Base-by-base conservation (phyloP, 116 monocot genomes). In the Trichopus zeylanicus region DNA sequence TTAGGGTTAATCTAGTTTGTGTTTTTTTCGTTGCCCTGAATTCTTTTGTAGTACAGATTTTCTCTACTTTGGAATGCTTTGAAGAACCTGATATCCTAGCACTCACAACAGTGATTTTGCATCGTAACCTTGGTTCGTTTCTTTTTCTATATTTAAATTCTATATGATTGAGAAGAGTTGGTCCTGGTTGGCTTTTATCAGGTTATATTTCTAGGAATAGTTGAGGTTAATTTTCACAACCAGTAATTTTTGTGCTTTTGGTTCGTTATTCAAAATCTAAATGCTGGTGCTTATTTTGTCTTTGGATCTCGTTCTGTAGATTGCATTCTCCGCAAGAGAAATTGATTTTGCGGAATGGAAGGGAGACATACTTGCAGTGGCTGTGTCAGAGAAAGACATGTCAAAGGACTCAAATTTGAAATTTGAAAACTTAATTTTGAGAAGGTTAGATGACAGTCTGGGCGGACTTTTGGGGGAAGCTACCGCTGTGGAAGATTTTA, bases 281-380 rank as follows among this genome's bases (percentile, higher is more conserved):
- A 1, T 63, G 29, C 31, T 10, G 37, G 13, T 26, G 27, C 19
- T 27, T 48, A 16, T 55, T 31, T 55, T 0, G 11, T 22, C 29
- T 47, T 21, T 6, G 5, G 0, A 25, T 1, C 28, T 34, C 30
- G 48, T 60, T 53, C 39, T 78, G 53, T 68, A 97, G 97, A 75
- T 97, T 42, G 49, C 73, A 18, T 97, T 97, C 57, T 66, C 74
- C 38, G 87, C 91, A 0, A 87, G 75, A 57, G 91, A 97, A 11
- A 67, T 87, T 54, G 81, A 91, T 67, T 65, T 84, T 47, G 63
- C 65, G 31, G 84, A 82, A 67, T 97, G 97, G 97, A 87, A 87
- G 69, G 97, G 97, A 24, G 97, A 91, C 56, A 65, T 97, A 15
- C 97, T 97, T 65, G 79, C 84, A 0, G 67, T 97, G 49, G 97